Evolutionary conservation across 2,329 filamentous ascomycete genomes (phyloP).

Genomic region (Fusarium illudens): DNA sequence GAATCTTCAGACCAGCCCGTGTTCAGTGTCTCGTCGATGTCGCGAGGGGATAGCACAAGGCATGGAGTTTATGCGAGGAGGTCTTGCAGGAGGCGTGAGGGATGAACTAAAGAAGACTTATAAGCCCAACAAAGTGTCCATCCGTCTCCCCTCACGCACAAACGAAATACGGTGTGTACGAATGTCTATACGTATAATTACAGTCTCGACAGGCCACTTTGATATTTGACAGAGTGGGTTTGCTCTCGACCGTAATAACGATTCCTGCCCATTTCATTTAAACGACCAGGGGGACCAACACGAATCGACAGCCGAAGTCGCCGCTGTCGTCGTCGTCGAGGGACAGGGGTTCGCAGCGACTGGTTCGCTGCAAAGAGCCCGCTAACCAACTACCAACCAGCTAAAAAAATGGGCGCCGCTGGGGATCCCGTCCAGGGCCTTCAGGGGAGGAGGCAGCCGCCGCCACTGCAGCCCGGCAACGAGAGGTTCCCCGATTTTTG

Average conservation of each 20-base stretch:
- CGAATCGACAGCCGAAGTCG: slow-evolving; percentile 1
- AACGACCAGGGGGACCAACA: background rate
- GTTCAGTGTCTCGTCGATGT: slow-evolving; percentile 6
- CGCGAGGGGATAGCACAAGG: slow-evolving; percentile 11
- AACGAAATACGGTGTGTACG: background rate
- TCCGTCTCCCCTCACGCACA: background rate
- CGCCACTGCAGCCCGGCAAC: slow-evolving; percentile 45
- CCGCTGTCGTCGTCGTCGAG: background rate
- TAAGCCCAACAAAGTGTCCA: slow-evolving; percentile 11
- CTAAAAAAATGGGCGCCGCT: slow-evolving; percentile 36
- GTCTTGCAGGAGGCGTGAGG: slow-evolving; percentile 13
- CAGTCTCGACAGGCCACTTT: background rate
- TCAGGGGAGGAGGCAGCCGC: slow-evolving; percentile 35
- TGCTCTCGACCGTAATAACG: background rate
- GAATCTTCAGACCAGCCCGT: background rate
- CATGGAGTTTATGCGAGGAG: slow-evolving; percentile 30
- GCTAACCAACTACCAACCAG: slow-evolving; percentile 20
- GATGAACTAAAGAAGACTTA: slow-evolving; percentile 13
- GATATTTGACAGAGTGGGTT: background rate
- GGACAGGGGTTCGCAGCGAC: slow-evolving; percentile 18
- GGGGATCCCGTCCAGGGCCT: slow-evolving; percentile 24
- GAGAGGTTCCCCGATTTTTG: slow-evolving; percentile 54
- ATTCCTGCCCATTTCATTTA: background rate
- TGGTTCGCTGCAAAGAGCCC: slow-evolving; percentile 3
- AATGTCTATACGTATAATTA: background rate